phyloP scores from a whole-genome alignment of 2,329 filamentous ascomycete genomes.

The Aspergillus ustus region DNA sequence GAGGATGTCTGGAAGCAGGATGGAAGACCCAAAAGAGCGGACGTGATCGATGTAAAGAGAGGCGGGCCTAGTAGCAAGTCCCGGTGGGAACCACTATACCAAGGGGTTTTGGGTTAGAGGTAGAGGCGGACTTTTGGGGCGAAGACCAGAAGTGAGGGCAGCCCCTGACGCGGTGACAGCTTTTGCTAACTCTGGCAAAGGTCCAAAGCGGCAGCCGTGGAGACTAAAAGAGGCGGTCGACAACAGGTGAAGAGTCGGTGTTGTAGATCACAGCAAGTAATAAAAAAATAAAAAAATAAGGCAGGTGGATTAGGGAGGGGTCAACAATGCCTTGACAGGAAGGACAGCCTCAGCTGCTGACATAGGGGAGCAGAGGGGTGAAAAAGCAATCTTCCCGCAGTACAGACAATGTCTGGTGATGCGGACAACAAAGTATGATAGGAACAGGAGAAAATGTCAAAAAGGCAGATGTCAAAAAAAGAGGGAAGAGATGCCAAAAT shows the following conservation, averaged over 20 bases:
- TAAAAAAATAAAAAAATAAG: conserved; percentile 18
- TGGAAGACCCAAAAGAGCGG: conserved; percentile 35
- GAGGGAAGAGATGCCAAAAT: conserved; percentile 5
- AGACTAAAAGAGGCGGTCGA: conserved; percentile 34
- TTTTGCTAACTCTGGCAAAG: conserved; percentile 29
- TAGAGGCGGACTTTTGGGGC: conserved; percentile 20
- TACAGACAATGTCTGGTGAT: conserved; percentile 3
- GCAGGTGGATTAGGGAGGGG: conserved; percentile 28
- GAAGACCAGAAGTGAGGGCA: conserved; percentile 26
- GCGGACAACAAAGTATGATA: neutral
- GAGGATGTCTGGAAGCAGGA: conserved; percentile 34
- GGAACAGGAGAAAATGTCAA: neutral
- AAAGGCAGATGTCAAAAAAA: neutral
- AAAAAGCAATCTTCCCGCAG: conserved; percentile 7
- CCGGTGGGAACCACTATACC: conserved; percentile 37
- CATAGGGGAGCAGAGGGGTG: conserved; percentile 17
- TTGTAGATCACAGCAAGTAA: conserved; percentile 29
- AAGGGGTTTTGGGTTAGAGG: conserved; percentile 24
- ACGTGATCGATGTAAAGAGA: conserved; percentile 39
- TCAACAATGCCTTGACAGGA: conserved; percentile 18
- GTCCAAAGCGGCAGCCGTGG: conserved; percentile 32
- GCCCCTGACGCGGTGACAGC: conserved; percentile 46
- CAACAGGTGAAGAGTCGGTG: conserved; percentile 25
- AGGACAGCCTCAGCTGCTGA: conserved; percentile 19
- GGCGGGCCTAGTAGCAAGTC: conserved; percentile 36